A percentile compares a stretch with the other conserved stretches of the same genome.
Evolutionary conservation across 371 early-diverging fungal genomes (phyloP).

Genomic region (Mortierella sp.): DNA sequence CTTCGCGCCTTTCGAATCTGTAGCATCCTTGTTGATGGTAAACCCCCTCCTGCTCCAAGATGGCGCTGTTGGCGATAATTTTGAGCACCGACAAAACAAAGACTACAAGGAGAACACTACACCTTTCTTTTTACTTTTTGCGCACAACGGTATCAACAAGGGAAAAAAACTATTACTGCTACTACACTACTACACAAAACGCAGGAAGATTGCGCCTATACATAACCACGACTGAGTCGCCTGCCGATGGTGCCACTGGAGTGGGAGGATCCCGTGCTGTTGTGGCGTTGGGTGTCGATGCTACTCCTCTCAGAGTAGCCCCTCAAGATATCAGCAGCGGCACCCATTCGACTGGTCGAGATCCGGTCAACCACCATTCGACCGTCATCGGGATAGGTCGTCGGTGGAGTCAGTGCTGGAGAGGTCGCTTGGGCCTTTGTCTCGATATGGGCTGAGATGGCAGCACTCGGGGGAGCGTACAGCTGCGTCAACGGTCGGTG

Average conservation of each 20-base stretch:
- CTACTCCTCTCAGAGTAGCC: constrained; percentile 35
- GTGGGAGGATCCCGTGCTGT: constrained; percentile 43
- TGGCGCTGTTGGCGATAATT: too few species aligned
- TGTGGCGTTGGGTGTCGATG: constrained; percentile 35
- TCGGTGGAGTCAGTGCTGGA: constrained; percentile 39
- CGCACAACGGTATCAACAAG: too few species aligned
- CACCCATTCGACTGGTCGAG: constrained; percentile 25
- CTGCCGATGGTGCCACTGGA: constrained; percentile 50
- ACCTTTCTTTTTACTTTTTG: too few species aligned
- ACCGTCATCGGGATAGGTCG: constrained; percentile 31
- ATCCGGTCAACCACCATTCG: constrained; percentile 25
- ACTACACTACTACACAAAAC: too few species aligned
- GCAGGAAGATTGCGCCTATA: background rate
- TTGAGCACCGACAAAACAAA: too few species aligned
- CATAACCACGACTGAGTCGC: constrained; percentile 41
- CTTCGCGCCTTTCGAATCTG: too few species aligned
- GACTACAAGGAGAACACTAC: too few species aligned
- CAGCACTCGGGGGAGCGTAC: constrained; percentile 49
- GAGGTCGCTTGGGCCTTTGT: constrained; percentile 48
- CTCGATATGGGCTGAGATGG: constrained; percentile 36
- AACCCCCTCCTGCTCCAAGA: too few species aligned
- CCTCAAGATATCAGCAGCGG: constrained; percentile 47
- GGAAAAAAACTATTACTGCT: background rate
- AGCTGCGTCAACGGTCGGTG: constrained; percentile 25
- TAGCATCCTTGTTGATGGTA: too few species aligned